Evolutionary conservation across 768 basidiomycete species (phyloP).

Genomic region (Agrocybe chaxingu): DNA sequence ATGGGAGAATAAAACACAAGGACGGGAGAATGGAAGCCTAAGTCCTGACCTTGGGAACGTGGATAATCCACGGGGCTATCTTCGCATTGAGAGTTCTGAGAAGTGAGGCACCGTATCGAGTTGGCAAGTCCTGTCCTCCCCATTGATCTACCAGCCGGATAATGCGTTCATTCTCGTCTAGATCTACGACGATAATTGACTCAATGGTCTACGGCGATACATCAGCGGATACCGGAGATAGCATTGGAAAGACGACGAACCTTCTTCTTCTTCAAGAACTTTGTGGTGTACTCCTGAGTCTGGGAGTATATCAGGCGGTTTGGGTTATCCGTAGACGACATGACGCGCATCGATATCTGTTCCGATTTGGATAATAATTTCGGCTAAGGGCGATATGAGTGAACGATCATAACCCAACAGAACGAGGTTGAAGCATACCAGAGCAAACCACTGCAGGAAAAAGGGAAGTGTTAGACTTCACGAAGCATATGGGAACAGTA

Average conservation of each 20-base stretch:
- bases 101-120: conserved; percentile 41
- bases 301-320: conserved; percentile 61
- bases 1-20: not conserved
- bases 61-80: conserved; percentile 50
- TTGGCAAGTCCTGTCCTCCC: conserved; percentile 52
- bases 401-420: not conserved
- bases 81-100: conserved; percentile 51
- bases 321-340: conserved; percentile 56
- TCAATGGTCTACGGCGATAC: conserved; percentile 41
- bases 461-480: not conserved
- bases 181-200: conserved; percentile 59
- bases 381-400: conserved; percentile 32
- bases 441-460: conserved; percentile 42
- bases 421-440: conserved; percentile 33
- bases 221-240: not conserved
- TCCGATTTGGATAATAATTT: conserved; percentile 52
- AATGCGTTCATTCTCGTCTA: conserved; percentile 66
- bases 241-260: conserved; percentile 23
- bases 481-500: not conserved
- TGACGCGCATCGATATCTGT: conserved; percentile 47
- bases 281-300: conserved; percentile 58
- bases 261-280: conserved; percentile 49
- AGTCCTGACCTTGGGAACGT: conserved; percentile 36
- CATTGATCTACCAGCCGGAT: conserved; percentile 56
- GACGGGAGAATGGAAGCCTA: not conserved